Evolutionary conservation across 1,139 yeast genomes (phyloP).

Genomic region (Suhomyces ambrosiae): DNA sequence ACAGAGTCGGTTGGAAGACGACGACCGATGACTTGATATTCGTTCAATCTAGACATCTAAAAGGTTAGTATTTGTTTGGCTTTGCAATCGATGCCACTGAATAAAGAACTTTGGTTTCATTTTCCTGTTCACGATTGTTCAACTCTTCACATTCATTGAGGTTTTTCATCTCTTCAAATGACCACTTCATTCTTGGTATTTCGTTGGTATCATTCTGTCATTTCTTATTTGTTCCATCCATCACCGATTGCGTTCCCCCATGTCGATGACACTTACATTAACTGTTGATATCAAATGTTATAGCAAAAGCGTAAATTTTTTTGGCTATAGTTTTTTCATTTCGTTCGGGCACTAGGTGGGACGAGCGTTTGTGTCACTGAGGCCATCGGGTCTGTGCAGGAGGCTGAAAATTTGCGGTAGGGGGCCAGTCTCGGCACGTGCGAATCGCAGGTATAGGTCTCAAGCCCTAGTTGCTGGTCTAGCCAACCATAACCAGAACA

Average conservation of each 20-base stretch:
- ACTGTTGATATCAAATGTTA: constrained; percentile 20
- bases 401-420: constrained; percentile 1
- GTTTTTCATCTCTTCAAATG: too few relatives aligned
- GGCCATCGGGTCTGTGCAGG: constrained; percentile 17
- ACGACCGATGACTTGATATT: constrained; percentile 99
- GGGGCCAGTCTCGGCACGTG: constrained; percentile 6
- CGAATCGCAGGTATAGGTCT: constrained; percentile 9
- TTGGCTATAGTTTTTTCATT: constrained; percentile 16
- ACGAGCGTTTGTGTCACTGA: constrained; percentile 13
- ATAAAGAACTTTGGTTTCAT: too few relatives aligned
- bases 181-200: too few relatives aligned
- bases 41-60: constrained; percentile 87
- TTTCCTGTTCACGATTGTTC: too few relatives aligned
- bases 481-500: too few relatives aligned
- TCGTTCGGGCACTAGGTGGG: constrained; percentile 10
- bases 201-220: background rate
- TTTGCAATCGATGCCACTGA: too few relatives aligned
- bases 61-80: constrained; percentile 19
- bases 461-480: constrained; percentile 18
- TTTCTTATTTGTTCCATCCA: background rate
- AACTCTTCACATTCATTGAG: too few relatives aligned
- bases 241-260: background rate
- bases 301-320: constrained; percentile 15
- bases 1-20: constrained; percentile 98
- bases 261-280: constrained; percentile 16